Evolutionary conservation across 2,329 filamentous ascomycete genomes (phyloP), one percentile per base, ranked within the genome.

Genomic region (Ophiostoma montium): DNA sequence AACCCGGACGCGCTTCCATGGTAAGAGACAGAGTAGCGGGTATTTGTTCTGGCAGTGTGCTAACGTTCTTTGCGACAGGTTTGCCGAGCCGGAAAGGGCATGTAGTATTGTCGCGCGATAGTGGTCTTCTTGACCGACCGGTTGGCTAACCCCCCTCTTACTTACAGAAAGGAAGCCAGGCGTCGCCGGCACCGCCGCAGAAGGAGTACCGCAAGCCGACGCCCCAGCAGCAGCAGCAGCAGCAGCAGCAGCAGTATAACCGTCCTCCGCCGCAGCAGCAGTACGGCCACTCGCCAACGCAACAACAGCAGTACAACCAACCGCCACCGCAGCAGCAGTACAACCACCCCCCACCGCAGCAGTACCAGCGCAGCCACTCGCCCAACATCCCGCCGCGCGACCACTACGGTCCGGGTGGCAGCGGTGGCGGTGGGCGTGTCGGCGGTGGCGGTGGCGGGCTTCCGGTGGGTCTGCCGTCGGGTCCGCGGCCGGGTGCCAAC

Each of bases 1-100:
- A 94, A 98, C 65, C 89, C 89, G 32, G 90, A 98, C 71, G 86
- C 88, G 63, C 79, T 98, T 55, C 90, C 90, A 62, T 87, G 87
- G 84, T 92, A 74, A 69, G 82, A 32, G 13, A 12, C 21, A 32
- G 16, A 33, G n/a, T n/a, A 44, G 6, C 16, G 19, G 41, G 16
- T 21, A 30, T 10, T 21, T 23, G 12, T 35, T 2, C 10, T 23
- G 35, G 6, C 10, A 27, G n/a, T 2, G 13, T 42, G n/a, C 50
- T 47, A 41, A 46, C 27, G 7, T 23, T 11, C 13, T 19, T 7
- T 35, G 6, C 6, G 3, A 23, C 21, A 74, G 71, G 56, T 75
- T 75, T 57, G 70, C 71, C 55, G 70, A 74, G 57, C 71, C 71
- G 45, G 71, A 75, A 59, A 62, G 59, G 57, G 64, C 65, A 60